These are phyloP conservation scores for Suillus paluster DNA, from an alignment of 768 basidiomycete genomes.

Conservation along the genomic window DNA sequence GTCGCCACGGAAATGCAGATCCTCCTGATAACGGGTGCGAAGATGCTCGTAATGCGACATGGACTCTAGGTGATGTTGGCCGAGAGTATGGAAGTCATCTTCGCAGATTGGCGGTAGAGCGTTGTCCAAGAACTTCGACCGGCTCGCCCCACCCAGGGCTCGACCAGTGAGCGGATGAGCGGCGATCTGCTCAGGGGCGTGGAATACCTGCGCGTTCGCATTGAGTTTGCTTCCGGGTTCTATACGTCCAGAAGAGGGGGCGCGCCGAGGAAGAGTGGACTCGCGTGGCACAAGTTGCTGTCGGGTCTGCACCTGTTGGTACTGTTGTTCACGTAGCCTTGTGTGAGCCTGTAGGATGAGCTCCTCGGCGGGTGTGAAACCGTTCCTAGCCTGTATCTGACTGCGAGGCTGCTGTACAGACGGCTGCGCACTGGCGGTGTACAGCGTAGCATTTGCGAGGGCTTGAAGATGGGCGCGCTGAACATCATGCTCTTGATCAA, in stretches of 20 bases:
- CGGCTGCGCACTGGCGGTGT: constrained; percentile 15
- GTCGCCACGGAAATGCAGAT: constrained; percentile 1
- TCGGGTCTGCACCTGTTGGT: constrained; percentile 22
- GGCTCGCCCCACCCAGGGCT: background rate
- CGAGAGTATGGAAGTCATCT: constrained; percentile 39
- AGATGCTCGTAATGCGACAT: constrained; percentile 6
- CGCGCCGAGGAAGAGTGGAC: background rate
- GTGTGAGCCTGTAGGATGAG: constrained; percentile 64
- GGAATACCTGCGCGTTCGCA: constrained; percentile 13
- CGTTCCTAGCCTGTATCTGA: constrained; percentile 47
- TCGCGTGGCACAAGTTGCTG: background rate
- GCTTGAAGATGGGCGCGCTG: constrained; percentile 28
- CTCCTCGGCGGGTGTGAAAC: constrained; percentile 73
- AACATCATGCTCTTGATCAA: constrained; percentile 19
- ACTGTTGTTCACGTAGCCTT: constrained; percentile 17
- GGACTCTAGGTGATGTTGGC: constrained; percentile 14
- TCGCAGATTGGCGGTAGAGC: constrained; percentile 36
- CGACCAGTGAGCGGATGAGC: constrained; percentile 1
- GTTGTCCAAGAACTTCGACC: constrained; percentile 21
- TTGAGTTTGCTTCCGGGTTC: constrained; percentile 14
- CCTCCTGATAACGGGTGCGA: constrained; percentile 5
- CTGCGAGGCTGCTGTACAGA: constrained; percentile 21
- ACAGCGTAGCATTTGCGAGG: constrained; percentile 22
- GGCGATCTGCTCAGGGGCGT: constrained; percentile 7
- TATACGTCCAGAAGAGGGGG: background rate